phyloP scores from a whole-genome alignment of 306 rosid species.

The Cicer pinnatifidum region DNA sequence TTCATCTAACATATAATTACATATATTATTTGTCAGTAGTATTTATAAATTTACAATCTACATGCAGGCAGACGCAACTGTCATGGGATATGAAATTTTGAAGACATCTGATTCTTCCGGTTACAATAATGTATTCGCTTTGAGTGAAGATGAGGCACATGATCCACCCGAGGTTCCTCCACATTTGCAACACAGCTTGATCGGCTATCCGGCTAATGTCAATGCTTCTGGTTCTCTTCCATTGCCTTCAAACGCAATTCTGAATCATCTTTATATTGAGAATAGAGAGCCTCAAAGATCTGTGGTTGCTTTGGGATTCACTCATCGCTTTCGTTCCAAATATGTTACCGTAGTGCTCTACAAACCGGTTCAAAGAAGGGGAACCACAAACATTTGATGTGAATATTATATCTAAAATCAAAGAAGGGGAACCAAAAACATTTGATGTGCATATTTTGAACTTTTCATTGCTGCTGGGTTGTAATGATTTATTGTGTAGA shows the following conservation, averaged over 20 bases:
- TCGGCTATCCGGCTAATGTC: constrained; percentile 59
- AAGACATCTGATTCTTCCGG: constrained; percentile 85
- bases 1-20: constrained; percentile 38
- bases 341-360: constrained; percentile 92
- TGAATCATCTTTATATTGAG: constrained; percentile 96
- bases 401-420: constrained; percentile 57
- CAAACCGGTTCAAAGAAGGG: constrained; percentile 87
- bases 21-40: constrained; percentile 34
- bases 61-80: constrained; percentile 78
- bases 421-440: constrained; percentile 58
- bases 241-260: constrained; percentile 63
- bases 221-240: constrained; percentile 66
- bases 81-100: constrained; percentile 82
- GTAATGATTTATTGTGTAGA: constrained; percentile 49
- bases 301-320: constrained; percentile 85
- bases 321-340: constrained; percentile 89
- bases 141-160: constrained; percentile 78
- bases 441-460: constrained; percentile 44
- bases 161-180: constrained; percentile 88
- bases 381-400: constrained; percentile 47
- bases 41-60: constrained; percentile 40
- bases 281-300: constrained; percentile 77
- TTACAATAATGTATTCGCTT: constrained; percentile 72
- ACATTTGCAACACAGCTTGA: constrained; percentile 73
- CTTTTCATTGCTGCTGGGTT: constrained; percentile 21